Conservation (phyloP, 139 green algal genomes). For the Closterium sp. region DNA sequence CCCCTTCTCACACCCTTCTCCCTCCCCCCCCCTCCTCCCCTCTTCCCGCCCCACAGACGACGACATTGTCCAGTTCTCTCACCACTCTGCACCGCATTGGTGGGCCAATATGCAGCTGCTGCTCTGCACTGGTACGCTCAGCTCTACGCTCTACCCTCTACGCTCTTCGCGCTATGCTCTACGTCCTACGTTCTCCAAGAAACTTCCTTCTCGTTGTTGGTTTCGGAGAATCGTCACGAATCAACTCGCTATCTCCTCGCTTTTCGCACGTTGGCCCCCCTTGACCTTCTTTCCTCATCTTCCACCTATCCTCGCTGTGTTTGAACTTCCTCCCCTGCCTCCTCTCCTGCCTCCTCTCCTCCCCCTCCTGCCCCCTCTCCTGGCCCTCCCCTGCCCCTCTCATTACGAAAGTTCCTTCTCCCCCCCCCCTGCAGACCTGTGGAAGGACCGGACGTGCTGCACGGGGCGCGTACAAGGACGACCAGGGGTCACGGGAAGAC, state of each 20-base stretch:
- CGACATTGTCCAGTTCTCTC: constrained; percentile 58
- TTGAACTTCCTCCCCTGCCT: background rate
- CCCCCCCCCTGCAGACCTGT: constrained; percentile 52
- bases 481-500: constrained; percentile 60
- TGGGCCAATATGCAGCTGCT: constrained; percentile 44
- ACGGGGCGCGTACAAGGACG: constrained; percentile 62
- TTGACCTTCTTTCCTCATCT: too few relatives aligned
- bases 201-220: background rate
- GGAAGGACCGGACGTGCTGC: constrained; percentile 61
- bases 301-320: background rate
- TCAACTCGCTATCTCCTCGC: background rate
- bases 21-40: background rate
- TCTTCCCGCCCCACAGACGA: constrained; percentile 4
- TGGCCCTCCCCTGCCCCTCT: too few relatives aligned
- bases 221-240: background rate
- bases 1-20: background rate
- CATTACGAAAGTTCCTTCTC: too few relatives aligned
- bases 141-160: too few relatives aligned
- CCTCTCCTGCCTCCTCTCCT: too few relatives aligned
- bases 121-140: constrained; percentile 39
- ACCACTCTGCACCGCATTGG: constrained; percentile 12
- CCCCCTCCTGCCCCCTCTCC: background rate
- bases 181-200: too few relatives aligned
- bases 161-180: too few relatives aligned
- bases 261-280: too few relatives aligned